These are phyloP conservation scores for Rosa persica DNA, from an alignment of 306 rosid genomes.

Conservation along the genomic window DNA sequence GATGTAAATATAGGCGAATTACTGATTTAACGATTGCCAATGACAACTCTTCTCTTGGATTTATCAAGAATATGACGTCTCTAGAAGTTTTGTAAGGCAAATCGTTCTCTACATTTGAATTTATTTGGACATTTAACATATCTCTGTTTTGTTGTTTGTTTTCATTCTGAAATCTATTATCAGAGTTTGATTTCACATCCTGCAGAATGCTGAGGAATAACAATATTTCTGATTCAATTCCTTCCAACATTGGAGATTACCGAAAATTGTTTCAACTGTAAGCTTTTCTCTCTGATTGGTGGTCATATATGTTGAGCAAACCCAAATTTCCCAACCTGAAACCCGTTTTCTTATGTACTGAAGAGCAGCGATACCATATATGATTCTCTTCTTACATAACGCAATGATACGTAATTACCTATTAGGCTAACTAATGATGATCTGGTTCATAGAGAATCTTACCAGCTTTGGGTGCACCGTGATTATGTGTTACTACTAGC, in stretches of 20 bases:
- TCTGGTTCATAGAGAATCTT: neutral
- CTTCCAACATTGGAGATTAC: slow-evolving; percentile 58
- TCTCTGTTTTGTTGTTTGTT: slow-evolving; percentile 4
- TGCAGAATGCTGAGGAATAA: slow-evolving; percentile 72
- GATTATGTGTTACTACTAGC: neutral
- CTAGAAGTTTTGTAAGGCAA: slow-evolving; percentile 52
- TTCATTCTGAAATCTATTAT: slow-evolving; percentile 11
- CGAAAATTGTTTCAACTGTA: slow-evolving; percentile 50
- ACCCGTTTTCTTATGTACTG: neutral
- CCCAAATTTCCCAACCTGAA: neutral
- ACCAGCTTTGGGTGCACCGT: neutral
- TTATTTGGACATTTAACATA: neutral
- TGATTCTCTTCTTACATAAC: neutral
- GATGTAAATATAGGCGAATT: slow-evolving; percentile 50
- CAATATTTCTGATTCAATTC: slow-evolving; percentile 67
- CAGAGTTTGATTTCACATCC: slow-evolving; percentile 21
- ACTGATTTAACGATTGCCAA: slow-evolving; percentile 64
- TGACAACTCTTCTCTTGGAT: slow-evolving; percentile 66
- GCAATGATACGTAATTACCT: neutral
- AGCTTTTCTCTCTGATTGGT: slow-evolving; percentile 25
- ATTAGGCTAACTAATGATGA: neutral
- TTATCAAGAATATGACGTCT: slow-evolving; percentile 63
- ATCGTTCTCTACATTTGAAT: slow-evolving; percentile 3
- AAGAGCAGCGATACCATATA: neutral
- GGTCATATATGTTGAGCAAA: slow-evolving; percentile 2